Conservation (phyloP, 139 green algal species). For the Chlorella sorokiniana region DNA sequence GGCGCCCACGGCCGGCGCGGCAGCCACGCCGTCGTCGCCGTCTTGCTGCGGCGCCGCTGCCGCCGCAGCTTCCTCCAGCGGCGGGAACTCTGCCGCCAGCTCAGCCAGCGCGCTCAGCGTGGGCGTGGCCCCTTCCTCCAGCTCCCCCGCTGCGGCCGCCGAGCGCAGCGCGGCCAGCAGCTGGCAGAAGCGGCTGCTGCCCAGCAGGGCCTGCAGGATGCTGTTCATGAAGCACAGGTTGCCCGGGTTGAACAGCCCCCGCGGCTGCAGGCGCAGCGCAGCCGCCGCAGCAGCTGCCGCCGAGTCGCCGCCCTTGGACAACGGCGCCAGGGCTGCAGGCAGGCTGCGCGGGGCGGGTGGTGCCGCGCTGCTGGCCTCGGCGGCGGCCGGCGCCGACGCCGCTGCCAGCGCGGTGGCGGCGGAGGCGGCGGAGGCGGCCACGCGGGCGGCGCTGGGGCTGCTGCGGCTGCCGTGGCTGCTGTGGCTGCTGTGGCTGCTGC, state of each 20-base stretch:
- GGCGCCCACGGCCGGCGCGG: neutral
- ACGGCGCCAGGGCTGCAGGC: neutral
- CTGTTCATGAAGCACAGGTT: constrained; percentile 88
- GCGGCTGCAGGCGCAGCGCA: constrained; percentile 44
- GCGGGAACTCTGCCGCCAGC: constrained; percentile 58
- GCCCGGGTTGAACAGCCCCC: constrained; percentile 78
- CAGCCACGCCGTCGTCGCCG: constrained; percentile 7
- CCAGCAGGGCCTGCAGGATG: constrained; percentile 79
- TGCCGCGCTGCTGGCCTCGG: neutral
- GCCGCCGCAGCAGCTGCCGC: neutral
- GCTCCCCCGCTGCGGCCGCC: constrained; percentile 37
- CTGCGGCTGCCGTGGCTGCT: neutral
- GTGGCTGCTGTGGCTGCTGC: neutral
- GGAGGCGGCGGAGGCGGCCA: neutral
- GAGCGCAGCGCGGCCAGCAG: constrained; percentile 56
- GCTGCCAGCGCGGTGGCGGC: neutral
- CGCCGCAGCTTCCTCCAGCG: neutral
- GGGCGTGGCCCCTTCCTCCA: constrained; percentile 50
- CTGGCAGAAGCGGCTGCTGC: constrained; percentile 63
- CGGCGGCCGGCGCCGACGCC: neutral
- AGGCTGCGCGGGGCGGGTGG: neutral
- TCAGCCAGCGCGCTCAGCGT: constrained; percentile 61
- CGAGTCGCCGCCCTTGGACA: constrained; percentile 1
- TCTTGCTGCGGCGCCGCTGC: neutral
- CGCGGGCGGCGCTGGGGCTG: neutral